Conservation (phyloP, 257 asterid genomes). For the Solanum raphanifolium region DNA sequence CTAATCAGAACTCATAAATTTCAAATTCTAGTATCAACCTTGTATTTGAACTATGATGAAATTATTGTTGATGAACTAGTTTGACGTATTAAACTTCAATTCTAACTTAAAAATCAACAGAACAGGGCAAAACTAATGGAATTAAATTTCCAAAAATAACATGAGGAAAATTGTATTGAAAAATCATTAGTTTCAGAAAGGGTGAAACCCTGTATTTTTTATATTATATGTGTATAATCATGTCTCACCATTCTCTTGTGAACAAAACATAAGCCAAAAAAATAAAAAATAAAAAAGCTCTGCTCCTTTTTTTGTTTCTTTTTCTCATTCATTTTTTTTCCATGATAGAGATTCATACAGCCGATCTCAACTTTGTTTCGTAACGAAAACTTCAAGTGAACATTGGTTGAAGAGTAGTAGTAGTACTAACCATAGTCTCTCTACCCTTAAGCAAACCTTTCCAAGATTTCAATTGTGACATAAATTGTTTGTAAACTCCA, state of each 20-base stretch:
- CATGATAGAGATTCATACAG: neutral
- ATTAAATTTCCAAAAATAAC: neutral
- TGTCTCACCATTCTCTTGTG: neutral
- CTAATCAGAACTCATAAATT: neutral
- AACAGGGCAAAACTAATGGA: neutral
- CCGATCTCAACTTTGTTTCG: neutral
- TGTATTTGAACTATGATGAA: neutral
- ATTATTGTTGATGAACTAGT: neutral
- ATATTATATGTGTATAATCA: neutral
- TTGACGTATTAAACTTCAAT: neutral
- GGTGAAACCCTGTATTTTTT: neutral
- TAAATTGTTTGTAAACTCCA: conserved; percentile 31
- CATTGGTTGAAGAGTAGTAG: conserved; percentile 8
- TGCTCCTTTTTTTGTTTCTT: neutral
- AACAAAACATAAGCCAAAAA: neutral
- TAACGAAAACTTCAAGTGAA: neutral
- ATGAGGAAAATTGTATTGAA: neutral
- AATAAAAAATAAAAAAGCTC: neutral
- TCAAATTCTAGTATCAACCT: neutral
- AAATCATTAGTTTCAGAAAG: neutral
- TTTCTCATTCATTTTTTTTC: no score
- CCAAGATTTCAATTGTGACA: conserved; percentile 38
- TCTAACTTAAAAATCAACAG: neutral
- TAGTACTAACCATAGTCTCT: conserved; percentile 1
- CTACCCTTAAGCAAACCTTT: conserved; percentile 38